phyloP scores from a whole-genome alignment of 2,329 filamentous ascomycete species.

The Fusarium ramigenum region DNA sequence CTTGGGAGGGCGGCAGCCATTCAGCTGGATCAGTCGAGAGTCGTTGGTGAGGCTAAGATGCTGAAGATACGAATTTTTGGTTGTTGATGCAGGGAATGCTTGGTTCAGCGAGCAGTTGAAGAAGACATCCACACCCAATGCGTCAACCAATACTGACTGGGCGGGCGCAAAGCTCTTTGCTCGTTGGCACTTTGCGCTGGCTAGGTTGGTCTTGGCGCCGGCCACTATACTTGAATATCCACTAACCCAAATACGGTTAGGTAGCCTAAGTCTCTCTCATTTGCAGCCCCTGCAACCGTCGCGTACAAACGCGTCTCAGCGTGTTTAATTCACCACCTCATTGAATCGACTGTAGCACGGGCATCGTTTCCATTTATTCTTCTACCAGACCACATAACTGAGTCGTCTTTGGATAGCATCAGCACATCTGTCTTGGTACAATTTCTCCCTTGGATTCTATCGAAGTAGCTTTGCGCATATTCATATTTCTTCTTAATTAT shows the following conservation, averaged over 20 bases:
- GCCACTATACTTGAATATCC: not conserved
- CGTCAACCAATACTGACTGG: not conserved
- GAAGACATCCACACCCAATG: slow-evolving; percentile 12
- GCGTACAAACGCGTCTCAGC: slow-evolving; percentile 31
- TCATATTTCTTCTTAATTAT: not conserved
- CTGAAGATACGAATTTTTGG: slow-evolving; percentile 14
- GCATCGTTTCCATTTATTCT: not conserved
- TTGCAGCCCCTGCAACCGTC: slow-evolving; percentile 20
- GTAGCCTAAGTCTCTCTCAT: not conserved
- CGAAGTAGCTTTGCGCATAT: not conserved
- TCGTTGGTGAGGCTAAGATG: slow-evolving; percentile 13
- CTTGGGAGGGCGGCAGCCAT: slow-evolving; percentile 33
- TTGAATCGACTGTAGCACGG: not conserved
- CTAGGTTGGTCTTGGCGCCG: slow-evolving; percentile 8
- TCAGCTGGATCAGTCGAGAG: slow-evolving; percentile 12
- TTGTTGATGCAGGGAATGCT: slow-evolving; percentile 35
- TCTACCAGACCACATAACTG: not conserved
- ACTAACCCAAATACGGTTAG: slow-evolving; percentile 13
- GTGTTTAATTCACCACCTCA: slow-evolving; percentile 18
- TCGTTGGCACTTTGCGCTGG: not conserved
- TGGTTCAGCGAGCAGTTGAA: slow-evolving; percentile 11
- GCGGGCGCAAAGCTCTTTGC: slow-evolving; percentile 1
- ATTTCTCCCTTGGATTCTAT: not conserved
- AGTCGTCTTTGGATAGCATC: not conserved
- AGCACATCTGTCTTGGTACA: not conserved